Evolutionary conservation across 768 basidiomycete genomes (phyloP), one percentile per base, ranked within the genome.

Genomic region (Podaxis pistillaris): DNA sequence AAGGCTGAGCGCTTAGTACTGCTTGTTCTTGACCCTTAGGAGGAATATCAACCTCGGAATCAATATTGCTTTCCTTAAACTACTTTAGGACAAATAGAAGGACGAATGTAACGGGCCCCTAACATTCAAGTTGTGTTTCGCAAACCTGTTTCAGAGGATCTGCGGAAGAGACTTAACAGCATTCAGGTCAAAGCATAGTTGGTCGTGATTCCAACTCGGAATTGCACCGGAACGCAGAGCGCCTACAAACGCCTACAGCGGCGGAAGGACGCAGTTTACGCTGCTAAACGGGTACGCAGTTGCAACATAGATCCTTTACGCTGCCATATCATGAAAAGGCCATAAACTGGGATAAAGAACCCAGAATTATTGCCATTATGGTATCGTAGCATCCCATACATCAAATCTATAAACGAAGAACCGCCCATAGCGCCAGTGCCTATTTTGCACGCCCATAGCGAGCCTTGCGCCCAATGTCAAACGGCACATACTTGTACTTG

Each of bases 401-500:
- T 22, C n/a, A 47, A 44, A 62, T 56, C 54, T 62, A 56, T 56
- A 40, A 56, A 61, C 41, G 26, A 17, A 33, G 9, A 12, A 22
- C 26, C 13, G 19, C 7, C 28, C 26, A 44, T n/a, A 37, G 37
- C 33, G 15, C 53, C 13, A 50, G 13, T 51, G 33, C 33, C 33
- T 51, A 62, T 38, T 62, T 62, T 24, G 78, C 68, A 58, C 79
- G 78, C 54, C 92, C 91, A 66, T 96, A 98, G 50, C 91, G 87
- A 62, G 91, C 81, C 79, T 98, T 98, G 71, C 94, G 90, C 33
- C 95, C 96, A 64, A 98, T 83, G 72, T 98, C 96, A 76, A 96
- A 98, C 24, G 96, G 95, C 63, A 96, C 81, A 76, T 95, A 98
- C 74, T 94, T 94, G 81, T 98, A 98, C 76, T 97, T 97, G 80